Evolutionary conservation across 2,329 filamentous ascomycete species (phyloP).

Genomic region (Talaromyces pinophilus): DNA sequence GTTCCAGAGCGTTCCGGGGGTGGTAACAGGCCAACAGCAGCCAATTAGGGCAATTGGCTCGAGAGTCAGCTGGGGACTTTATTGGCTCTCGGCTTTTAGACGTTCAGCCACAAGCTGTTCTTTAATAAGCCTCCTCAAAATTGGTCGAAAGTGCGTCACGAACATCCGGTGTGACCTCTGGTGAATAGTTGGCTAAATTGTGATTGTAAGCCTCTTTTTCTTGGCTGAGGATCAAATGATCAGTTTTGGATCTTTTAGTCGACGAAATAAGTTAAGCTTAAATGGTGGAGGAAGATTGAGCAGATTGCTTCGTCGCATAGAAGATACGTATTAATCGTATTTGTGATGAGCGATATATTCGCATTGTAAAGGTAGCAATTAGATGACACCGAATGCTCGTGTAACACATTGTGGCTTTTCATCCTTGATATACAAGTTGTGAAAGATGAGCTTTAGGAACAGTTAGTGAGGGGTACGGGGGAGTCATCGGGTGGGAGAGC

Average conservation of each 20-base stretch:
- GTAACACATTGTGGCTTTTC: not conserved
- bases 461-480: not conserved
- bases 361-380: not conserved
- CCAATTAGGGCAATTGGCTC: not conserved
- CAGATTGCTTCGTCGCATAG: not conserved
- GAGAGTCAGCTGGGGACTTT: not conserved
- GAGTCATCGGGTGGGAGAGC: not conserved
- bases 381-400: not conserved
- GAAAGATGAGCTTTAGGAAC: too few relatives aligned
- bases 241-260: not conserved
- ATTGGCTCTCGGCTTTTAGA: not conserved
- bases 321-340: not conserved
- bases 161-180: not conserved
- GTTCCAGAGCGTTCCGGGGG: not conserved
- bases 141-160: not conserved
- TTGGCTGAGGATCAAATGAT: conserved; percentile 7
- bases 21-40: not conserved
- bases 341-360: not conserved
- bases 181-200: not conserved
- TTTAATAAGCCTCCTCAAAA: not conserved
- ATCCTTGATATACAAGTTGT: not conserved
- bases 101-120: not conserved
- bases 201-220: not conserved
- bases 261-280: not conserved
- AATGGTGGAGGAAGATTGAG: not conserved